A percentile compares a stretch with the other conserved stretches of the same genome.
These are phyloP conservation scores for Teratosphaeria destructans DNA, from an alignment of 2,329 filamentous ascomycete genomes.

Conservation along the genomic window DNA sequence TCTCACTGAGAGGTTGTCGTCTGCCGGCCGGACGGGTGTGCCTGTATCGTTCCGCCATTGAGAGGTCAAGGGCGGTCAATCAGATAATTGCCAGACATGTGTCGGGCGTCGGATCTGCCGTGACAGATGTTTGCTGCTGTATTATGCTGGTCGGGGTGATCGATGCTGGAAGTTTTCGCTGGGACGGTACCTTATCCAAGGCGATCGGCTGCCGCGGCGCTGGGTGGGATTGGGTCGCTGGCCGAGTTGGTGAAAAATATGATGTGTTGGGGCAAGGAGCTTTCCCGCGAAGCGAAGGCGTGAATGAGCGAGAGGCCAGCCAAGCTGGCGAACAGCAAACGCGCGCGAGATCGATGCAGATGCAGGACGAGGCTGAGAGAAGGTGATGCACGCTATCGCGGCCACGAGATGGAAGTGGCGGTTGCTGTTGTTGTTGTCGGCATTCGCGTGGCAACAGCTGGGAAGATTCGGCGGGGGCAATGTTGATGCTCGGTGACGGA, in stretches of 20 bases:
- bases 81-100: background rate
- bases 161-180: background rate
- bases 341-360: background rate
- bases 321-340: background rate
- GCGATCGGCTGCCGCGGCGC: background rate
- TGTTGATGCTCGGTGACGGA: background rate
- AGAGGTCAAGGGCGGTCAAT: background rate
- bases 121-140: background rate
- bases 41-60: conserved; percentile 23
- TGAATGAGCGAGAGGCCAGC: background rate
- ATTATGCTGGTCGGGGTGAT: background rate
- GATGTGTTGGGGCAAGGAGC: background rate
- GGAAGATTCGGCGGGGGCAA: background rate
- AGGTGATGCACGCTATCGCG: background rate
- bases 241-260: background rate
- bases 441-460: background rate
- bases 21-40: conserved; percentile 11
- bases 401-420: background rate
- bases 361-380: background rate
- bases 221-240: background rate
- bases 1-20: conserved; percentile 22
- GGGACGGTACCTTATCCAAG: background rate
- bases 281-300: background rate
- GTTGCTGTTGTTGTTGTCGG: background rate
- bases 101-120: background rate